These are phyloP conservation scores for Dovyalis caffra DNA, from an alignment of 345 rosid genomes.

Conservation along the genomic window DNA sequence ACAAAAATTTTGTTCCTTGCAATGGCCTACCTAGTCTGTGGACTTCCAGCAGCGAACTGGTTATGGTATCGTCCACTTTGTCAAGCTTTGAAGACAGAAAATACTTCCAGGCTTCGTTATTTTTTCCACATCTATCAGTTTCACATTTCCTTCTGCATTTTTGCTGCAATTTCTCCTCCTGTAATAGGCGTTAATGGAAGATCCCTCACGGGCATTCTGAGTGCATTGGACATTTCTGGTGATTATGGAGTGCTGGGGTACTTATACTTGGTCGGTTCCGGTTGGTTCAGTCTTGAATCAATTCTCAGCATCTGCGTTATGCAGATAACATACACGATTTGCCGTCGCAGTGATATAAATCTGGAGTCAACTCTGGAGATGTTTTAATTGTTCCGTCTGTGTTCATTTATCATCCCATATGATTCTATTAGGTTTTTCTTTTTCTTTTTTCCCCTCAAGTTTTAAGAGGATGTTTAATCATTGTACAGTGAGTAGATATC, in stretches of 20 bases:
- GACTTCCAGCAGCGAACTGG: background rate
- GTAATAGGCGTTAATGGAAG: background rate
- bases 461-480: too few relatives aligned
- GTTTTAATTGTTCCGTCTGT: background rate
- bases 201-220: background rate
- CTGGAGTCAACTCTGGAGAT: background rate
- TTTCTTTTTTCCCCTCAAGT: too few relatives aligned
- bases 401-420: background rate
- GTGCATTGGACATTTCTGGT: background rate
- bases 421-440: background rate
- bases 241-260: background rate
- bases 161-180: background rate
- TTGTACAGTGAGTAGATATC: too few relatives aligned
- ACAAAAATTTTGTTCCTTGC: background rate
- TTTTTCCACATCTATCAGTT: background rate
- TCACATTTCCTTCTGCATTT: constrained; percentile 5
- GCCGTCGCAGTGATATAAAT: background rate
- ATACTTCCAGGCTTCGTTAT: background rate
- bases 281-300: background rate
- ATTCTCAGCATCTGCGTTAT: background rate
- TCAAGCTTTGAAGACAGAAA: background rate
- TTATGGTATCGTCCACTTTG: background rate
- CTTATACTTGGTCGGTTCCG: background rate
- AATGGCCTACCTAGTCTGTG: background rate
- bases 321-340: background rate